Conservation (phyloP, 2,329 filamentous ascomycete species). For the Rhynchosporium secalis region DNA sequence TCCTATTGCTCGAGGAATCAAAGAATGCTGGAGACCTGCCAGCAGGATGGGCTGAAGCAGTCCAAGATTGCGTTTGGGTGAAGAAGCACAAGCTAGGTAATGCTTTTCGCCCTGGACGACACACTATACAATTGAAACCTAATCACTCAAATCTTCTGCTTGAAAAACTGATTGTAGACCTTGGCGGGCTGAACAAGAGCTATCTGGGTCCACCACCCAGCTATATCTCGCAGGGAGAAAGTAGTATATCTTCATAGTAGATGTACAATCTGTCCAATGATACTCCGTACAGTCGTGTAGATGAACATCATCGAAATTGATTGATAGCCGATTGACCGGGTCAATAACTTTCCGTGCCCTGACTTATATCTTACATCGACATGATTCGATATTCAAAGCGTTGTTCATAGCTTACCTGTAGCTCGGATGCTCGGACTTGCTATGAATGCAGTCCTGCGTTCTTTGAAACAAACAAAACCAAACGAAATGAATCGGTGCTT, state of each 20-base stretch:
- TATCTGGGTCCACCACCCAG: slow-evolving; percentile 41
- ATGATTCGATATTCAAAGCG: too few relatives aligned
- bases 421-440: too few relatives aligned
- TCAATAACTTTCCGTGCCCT: too few relatives aligned
- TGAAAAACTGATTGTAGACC: slow-evolving; percentile 42
- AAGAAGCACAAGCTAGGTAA: slow-evolving; percentile 43
- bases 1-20: slow-evolving; percentile 30
- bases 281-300: too few relatives aligned
- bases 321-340: too few relatives aligned
- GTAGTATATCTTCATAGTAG: not conserved
- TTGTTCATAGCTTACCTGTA: too few relatives aligned
- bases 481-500: too few relatives aligned
- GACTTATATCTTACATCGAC: too few relatives aligned
- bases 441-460: too few relatives aligned
- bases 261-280: not conserved
- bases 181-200: slow-evolving; percentile 41
- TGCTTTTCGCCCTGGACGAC: slow-evolving; percentile 16
- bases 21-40: slow-evolving; percentile 24
- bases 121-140: slow-evolving; percentile 28
- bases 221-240: not conserved
- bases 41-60: slow-evolving; percentile 19
- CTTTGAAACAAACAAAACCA: too few relatives aligned
- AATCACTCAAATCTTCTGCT: slow-evolving; percentile 38
- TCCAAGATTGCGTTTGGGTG: slow-evolving; percentile 27
- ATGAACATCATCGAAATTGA: too few relatives aligned